Conservation (phyloP, 305 asterid genomes). For the Rubia tinctorum region DNA sequence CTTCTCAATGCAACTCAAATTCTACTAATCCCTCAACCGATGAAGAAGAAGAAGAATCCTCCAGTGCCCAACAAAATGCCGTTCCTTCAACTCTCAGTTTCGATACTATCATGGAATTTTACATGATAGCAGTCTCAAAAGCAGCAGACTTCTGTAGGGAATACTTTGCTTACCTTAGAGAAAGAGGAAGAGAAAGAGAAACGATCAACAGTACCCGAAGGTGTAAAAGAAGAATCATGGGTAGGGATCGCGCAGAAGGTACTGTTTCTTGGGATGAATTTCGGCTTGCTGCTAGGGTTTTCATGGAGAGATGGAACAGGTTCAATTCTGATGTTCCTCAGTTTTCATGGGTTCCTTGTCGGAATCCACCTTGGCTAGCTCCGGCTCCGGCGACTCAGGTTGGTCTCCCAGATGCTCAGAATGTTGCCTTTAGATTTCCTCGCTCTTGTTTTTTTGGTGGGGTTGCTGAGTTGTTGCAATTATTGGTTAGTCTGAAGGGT, state of each 20-base stretch:
- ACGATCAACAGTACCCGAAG: no score
- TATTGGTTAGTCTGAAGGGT: constrained; percentile 53
- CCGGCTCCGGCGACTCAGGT: constrained; percentile 14
- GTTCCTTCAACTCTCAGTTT: no score
- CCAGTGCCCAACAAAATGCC: no score
- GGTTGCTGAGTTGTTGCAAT: neutral
- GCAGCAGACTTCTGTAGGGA: no score
- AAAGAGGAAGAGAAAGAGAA: no score
- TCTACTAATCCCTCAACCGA: no score
- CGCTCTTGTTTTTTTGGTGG: constrained; percentile 3
- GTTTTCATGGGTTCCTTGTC: constrained; percentile 64
- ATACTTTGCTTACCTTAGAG: no score
- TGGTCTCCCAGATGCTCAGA: neutral
- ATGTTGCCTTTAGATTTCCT: neutral
- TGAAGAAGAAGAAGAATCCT: no score
- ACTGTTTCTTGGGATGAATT: constrained; percentile 55
- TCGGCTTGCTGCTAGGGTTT: constrained; percentile 49
- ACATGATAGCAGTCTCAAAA: no score
- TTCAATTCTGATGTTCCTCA: constrained; percentile 58
- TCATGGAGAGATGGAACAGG: constrained; percentile 58
- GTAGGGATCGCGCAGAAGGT: constrained; percentile 21
- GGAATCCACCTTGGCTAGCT: constrained; percentile 42
- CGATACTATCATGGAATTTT: no score
- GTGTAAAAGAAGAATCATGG: no score
- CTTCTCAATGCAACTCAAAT: no score